Conservation (phyloP, 768 basidiomycete genomes). For the Dentipellis sp. region DNA sequence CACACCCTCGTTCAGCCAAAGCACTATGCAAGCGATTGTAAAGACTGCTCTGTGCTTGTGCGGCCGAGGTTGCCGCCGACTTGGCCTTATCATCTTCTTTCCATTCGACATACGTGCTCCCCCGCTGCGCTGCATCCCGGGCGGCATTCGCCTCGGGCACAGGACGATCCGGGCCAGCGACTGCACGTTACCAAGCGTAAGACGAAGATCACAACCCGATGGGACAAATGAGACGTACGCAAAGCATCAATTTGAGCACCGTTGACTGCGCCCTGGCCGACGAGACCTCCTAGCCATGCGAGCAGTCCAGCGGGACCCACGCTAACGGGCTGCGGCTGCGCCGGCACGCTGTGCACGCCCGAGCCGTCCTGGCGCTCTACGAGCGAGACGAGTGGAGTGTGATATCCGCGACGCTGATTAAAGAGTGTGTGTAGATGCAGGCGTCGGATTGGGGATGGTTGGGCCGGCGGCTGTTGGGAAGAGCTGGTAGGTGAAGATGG, state of each 20-base stretch:
- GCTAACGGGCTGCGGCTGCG: constrained; percentile 54
- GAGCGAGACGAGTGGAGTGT: constrained; percentile 44
- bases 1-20: constrained; percentile 55
- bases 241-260: constrained; percentile 54
- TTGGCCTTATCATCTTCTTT: constrained; percentile 4
- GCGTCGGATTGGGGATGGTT: constrained; percentile 22
- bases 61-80: constrained; percentile 13
- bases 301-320: constrained; percentile 43
- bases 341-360: constrained; percentile 25
- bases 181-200: constrained; percentile 23
- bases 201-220: not conserved
- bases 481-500: not conserved
- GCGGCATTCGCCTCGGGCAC: constrained; percentile 26
- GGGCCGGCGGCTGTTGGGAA: not conserved
- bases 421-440: constrained; percentile 52
- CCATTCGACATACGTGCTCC: constrained; percentile 3
- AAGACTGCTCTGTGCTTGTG: constrained; percentile 17
- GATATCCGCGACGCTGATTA: constrained; percentile 41
- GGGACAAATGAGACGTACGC: constrained; percentile 27
- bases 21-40: constrained; percentile 32
- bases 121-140: constrained; percentile 1
- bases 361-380: constrained; percentile 24
- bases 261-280: constrained; percentile 32
- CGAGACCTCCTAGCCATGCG: constrained; percentile 36
- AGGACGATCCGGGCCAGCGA: constrained; percentile 60